phyloP scores from a whole-genome alignment of 2,329 filamentous ascomycete genomes.

The Coleophoma crateriformis region DNA sequence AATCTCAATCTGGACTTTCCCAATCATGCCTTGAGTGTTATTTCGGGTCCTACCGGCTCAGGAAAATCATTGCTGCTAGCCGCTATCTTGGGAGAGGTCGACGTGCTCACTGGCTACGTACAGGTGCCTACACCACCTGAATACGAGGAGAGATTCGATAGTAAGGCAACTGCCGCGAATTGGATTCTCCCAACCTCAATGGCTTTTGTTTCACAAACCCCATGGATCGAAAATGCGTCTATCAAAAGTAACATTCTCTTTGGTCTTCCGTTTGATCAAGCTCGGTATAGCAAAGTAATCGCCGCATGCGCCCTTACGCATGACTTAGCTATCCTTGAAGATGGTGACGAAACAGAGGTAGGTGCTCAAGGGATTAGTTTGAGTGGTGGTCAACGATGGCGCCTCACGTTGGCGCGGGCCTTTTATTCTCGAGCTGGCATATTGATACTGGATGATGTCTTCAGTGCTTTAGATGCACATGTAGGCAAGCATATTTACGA shows the following conservation, averaged over 20 bases:
- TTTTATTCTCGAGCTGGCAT: slow-evolving; percentile 75
- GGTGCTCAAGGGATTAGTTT: slow-evolving; percentile 82
- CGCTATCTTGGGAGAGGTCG: slow-evolving; percentile 69
- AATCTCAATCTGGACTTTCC: slow-evolving; percentile 65
- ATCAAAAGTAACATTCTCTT: slow-evolving; percentile 77
- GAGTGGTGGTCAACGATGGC: slow-evolving; percentile 79
- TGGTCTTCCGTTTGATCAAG: slow-evolving; percentile 61
- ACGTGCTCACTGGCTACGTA: slow-evolving; percentile 59
- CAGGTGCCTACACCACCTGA: slow-evolving; percentile 40
- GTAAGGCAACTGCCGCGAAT: slow-evolving; percentile 50
- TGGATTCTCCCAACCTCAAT: slow-evolving; percentile 68
- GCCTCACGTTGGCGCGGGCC: slow-evolving; percentile 72
- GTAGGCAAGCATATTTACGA: slow-evolving; percentile 77
- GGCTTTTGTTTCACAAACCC: slow-evolving; percentile 73
- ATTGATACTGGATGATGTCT: slow-evolving; percentile 76
- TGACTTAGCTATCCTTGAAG: slow-evolving; percentile 69
- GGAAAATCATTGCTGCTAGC: slow-evolving; percentile 74
- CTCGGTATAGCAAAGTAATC: slow-evolving; percentile 64
- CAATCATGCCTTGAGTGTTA: slow-evolving; percentile 63
- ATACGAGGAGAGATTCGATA: slow-evolving; percentile 51
- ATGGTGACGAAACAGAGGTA: slow-evolving; percentile 76
- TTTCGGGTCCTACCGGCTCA: slow-evolving; percentile 72
- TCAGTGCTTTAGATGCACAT: slow-evolving; percentile 75
- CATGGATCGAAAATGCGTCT: slow-evolving; percentile 80
- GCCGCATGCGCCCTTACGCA: slow-evolving; percentile 69